Conservation (phyloP, 495 filamentous ascomycete species). For the Aspergillus funiculosus region DNA sequence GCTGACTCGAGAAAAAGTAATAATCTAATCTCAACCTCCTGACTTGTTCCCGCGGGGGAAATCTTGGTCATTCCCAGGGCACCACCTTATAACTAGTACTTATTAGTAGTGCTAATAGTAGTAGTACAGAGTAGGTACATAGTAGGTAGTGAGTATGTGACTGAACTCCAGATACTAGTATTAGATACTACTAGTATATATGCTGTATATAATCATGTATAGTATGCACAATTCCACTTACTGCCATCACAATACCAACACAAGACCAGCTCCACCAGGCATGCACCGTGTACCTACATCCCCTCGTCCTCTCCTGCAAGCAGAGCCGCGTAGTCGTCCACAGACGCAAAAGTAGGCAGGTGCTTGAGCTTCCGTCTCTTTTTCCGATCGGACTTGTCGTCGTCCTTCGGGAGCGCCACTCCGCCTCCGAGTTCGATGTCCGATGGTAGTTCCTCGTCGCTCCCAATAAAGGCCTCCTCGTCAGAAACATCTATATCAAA, state of each 20-base stretch:
- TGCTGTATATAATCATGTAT: too few species aligned
- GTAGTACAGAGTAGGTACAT: too few species aligned
- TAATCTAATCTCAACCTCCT: slow-evolving; percentile 8
- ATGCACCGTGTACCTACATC: too few species aligned
- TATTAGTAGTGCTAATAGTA: too few species aligned
- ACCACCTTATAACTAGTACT: too few species aligned
- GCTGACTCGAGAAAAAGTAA: neutral
- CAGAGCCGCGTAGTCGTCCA: slow-evolving; percentile 88
- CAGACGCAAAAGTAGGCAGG: slow-evolving; percentile 86
- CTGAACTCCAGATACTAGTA: too few species aligned
- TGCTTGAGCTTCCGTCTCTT: slow-evolving; percentile 80
- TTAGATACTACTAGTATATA: too few species aligned
- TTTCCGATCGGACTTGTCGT: slow-evolving; percentile 52
- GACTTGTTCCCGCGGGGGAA: slow-evolving; percentile 2
- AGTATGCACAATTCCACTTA: too few species aligned
- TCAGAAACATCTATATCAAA: slow-evolving; percentile 49
- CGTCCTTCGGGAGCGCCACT: slow-evolving; percentile 31
- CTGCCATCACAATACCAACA: too few species aligned
- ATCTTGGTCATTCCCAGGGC: too few species aligned
- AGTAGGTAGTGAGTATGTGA: too few species aligned
- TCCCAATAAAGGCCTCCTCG: slow-evolving; percentile 48
- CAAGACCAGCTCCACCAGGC: too few species aligned
- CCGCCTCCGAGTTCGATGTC: slow-evolving; percentile 45
- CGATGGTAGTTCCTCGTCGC: slow-evolving; percentile 51
- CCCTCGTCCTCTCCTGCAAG: slow-evolving; percentile 68